Evolutionary conservation across 2,329 filamentous ascomycete genomes (phyloP).

Genomic region (Phyllosticta citribraziliensis): DNA sequence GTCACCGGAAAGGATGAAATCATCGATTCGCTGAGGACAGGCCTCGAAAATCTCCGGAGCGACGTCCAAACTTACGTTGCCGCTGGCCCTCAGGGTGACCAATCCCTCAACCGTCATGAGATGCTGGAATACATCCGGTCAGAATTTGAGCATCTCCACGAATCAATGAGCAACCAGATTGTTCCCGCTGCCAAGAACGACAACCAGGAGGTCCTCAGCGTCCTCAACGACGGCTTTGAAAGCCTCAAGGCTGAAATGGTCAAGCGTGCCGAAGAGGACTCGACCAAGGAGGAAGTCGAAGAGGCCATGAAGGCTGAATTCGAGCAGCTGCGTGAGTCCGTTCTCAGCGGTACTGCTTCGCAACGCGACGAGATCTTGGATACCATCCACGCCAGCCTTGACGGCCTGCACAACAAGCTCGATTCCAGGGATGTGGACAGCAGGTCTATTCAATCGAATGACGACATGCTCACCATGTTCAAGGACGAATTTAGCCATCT

Average conservation of each 20-base stretch:
- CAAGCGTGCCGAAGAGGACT: slow-evolving; percentile 25
- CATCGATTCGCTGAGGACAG: slow-evolving; percentile 55
- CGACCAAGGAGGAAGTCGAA: slow-evolving; percentile 39
- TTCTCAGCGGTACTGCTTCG: slow-evolving; percentile 51
- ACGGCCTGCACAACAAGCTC: slow-evolving; percentile 36
- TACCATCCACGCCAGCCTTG: slow-evolving; percentile 44
- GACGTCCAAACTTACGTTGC: slow-evolving; percentile 47
- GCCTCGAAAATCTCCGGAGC: slow-evolving; percentile 54
- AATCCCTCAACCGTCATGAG: slow-evolving; percentile 31
- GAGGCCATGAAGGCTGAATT: slow-evolving; percentile 74
- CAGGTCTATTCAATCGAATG: slow-evolving; percentile 23
- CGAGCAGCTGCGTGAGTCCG: slow-evolving; percentile 67
- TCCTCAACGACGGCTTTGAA: slow-evolving; percentile 30
- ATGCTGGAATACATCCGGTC: slow-evolving; percentile 41
- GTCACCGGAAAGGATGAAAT: slow-evolving; percentile 67
- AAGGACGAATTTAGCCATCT: slow-evolving; percentile 53
- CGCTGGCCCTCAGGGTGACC: slow-evolving; percentile 33
- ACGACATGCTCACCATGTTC: slow-evolving; percentile 39
- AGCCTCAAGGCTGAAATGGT: slow-evolving; percentile 32
- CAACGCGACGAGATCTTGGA: slow-evolving; percentile 55
- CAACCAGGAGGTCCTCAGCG: slow-evolving; percentile 30
- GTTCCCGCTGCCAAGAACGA: slow-evolving; percentile 16
- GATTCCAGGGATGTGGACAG: slow-evolving; percentile 20
- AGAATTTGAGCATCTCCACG: slow-evolving; percentile 54
- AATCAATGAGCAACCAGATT: slow-evolving; percentile 44